These are phyloP conservation scores for Collariella sp. DNA, from an alignment of 495 filamentous ascomycete species.

Conservation along the genomic window DNA sequence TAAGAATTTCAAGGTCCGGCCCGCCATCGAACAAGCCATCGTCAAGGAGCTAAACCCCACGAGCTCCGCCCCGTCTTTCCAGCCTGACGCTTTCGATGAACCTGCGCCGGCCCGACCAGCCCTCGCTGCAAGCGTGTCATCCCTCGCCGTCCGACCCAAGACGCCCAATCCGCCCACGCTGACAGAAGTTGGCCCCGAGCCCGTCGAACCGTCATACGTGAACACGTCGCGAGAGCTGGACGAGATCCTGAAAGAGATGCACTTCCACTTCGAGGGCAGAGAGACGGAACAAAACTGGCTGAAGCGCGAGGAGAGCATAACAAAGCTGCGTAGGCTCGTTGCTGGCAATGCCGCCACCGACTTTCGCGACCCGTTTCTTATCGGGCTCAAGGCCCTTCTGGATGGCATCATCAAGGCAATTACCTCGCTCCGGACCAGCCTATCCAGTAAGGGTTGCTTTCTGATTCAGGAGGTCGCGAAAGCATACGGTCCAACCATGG, in stretches of 20 bases:
- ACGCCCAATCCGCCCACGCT: slow-evolving; percentile 43
- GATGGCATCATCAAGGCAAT: slow-evolving; percentile 88
- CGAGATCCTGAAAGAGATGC: slow-evolving; percentile 73
- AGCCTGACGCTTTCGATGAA: slow-evolving; percentile 35
- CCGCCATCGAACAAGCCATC: slow-evolving; percentile 73
- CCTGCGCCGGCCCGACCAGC: slow-evolving; percentile 27
- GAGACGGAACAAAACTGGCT: slow-evolving; percentile 90
- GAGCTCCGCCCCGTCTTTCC: slow-evolving; percentile 40
- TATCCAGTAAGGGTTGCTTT: slow-evolving; percentile 75
- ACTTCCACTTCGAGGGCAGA: slow-evolving; percentile 71
- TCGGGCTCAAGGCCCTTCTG: slow-evolving; percentile 60
- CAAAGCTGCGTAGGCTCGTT: slow-evolving; percentile 65
- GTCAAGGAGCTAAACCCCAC: slow-evolving; percentile 59
- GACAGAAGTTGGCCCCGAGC: slow-evolving; percentile 51
- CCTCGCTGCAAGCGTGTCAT: slow-evolving; percentile 43
- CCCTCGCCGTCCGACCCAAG: slow-evolving; percentile 39
- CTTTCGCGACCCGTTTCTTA: slow-evolving; percentile 58
- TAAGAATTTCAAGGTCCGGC: slow-evolving; percentile 67
- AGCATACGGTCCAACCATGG: slow-evolving; percentile 65
- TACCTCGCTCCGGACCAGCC: slow-evolving; percentile 78
- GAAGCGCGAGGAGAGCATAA: slow-evolving; percentile 67
- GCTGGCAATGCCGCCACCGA: slow-evolving; percentile 78
- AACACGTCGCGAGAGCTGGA: slow-evolving; percentile 76
- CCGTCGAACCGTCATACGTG: slow-evolving; percentile 71
- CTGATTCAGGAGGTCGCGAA: slow-evolving; percentile 79